These are phyloP conservation scores for Zangia roseola DNA, from an alignment of 768 basidiomycete species.

Conservation along the genomic window DNA sequence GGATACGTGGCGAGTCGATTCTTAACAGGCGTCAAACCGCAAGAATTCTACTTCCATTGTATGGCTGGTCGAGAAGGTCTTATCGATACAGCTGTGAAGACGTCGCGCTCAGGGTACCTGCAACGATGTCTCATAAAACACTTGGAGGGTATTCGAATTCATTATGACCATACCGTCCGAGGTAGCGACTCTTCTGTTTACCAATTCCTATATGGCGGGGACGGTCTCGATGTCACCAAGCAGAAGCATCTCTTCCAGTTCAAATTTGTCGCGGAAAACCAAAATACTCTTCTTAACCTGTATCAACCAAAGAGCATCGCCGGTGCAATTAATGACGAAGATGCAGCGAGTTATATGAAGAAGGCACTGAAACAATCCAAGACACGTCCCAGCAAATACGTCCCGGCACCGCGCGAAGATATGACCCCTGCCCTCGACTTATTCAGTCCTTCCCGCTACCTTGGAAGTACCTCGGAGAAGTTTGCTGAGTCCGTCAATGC, in stretches of 20 bases:
- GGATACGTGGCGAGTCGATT: constrained; percentile 98
- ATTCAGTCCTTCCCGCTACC: constrained; percentile 73
- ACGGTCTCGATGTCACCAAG: constrained; percentile 93
- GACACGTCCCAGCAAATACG: constrained; percentile 39
- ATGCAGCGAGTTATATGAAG: constrained; percentile 82
- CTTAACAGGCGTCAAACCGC: constrained; percentile 95
- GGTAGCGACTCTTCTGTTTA: constrained; percentile 91
- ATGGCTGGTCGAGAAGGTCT: constrained; percentile 99
- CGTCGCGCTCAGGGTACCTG: constrained; percentile 95
- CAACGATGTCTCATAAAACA: constrained; percentile 99
- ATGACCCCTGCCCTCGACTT: constrained; percentile 71
- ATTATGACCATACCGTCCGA: constrained; percentile 97
- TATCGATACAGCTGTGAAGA: constrained; percentile 99
- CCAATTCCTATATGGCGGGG: constrained; percentile 97
- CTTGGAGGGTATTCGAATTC: constrained; percentile 92
- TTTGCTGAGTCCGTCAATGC: constrained; percentile 79
- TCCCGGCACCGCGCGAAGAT: constrained; percentile 52
- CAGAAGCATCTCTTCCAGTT: constrained; percentile 95
- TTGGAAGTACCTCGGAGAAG: constrained; percentile 90
- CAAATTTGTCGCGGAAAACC: constrained; percentile 89
- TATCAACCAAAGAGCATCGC: constrained; percentile 60
- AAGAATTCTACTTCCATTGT: constrained; percentile 99
- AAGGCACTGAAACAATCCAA: constrained; percentile 76
- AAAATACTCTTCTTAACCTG: constrained; percentile 70
- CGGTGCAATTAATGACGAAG: constrained; percentile 60